Conservation (phyloP, 2,329 filamentous ascomycete species). For the Ophiocordyceps camponoti-rufipedis region DNA sequence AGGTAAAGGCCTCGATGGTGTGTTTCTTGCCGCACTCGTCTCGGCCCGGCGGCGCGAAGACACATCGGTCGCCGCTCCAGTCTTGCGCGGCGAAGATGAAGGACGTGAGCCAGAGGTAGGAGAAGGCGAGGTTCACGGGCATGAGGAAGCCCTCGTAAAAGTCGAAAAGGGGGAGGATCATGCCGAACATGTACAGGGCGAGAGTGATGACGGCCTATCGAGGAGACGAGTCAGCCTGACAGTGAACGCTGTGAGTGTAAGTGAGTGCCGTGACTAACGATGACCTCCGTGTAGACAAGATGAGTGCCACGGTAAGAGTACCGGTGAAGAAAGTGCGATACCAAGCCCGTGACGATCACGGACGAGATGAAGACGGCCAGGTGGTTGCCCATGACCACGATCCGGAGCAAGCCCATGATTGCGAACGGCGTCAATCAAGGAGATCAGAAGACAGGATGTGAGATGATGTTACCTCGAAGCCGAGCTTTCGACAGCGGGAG, state of each 20-base stretch:
- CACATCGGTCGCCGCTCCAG: constrained; percentile 6
- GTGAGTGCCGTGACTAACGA: constrained; percentile 4
- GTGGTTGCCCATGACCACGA: constrained; percentile 5
- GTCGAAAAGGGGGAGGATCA: constrained; percentile 5
- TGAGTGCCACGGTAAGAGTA: constrained; percentile 4
- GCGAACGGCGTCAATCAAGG: not conserved
- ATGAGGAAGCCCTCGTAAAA: constrained; percentile 7
- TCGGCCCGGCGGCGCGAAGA: not conserved
- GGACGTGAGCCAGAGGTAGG: constrained; percentile 10
- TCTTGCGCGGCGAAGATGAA: constrained; percentile 9
- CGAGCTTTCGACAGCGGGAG: too few species aligned
- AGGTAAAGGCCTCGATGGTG: constrained; percentile 8
- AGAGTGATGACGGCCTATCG: constrained; percentile 7
- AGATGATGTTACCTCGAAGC: too few species aligned
- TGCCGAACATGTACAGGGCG: constrained; percentile 5
- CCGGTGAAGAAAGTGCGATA: constrained; percentile 7
- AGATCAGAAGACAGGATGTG: not conserved
- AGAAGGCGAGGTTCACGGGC: constrained; percentile 7
- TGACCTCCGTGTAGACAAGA: constrained; percentile 8
- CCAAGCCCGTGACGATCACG: constrained; percentile 7
- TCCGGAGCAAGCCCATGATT: constrained; percentile 1
- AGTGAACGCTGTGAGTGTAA: too few species aligned
- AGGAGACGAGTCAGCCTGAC: not conserved
- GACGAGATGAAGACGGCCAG: constrained; percentile 7
- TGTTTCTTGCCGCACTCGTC: constrained; percentile 6